These are phyloP conservation scores for Lentinula novae-zelandiae DNA, from an alignment of 1,284 basidiomycete genomes.

Conservation along the genomic window DNA sequence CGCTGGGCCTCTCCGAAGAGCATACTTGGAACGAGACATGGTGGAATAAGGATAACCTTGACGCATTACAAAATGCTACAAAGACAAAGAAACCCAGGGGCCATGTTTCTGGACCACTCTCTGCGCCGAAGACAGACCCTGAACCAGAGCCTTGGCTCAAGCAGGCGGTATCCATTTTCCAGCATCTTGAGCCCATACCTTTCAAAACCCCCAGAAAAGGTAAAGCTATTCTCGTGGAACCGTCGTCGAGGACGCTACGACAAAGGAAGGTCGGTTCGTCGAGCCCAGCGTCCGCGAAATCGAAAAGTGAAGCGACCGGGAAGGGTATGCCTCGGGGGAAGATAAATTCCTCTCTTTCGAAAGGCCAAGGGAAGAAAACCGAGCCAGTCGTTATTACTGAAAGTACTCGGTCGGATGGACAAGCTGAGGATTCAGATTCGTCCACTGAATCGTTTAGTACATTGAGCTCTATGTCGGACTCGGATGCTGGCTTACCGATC, in stretches of 20 bases:
- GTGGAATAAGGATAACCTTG: not conserved
- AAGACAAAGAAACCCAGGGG: conserved; percentile 1
- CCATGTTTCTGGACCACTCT: not conserved
- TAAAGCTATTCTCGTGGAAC: not conserved
- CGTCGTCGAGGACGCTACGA: not conserved
- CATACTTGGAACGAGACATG: not conserved
- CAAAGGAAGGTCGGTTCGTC: conserved; percentile 1
- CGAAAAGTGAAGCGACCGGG: not conserved
- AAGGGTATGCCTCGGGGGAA: not conserved
- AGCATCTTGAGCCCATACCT: conserved; percentile 1
- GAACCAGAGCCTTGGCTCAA: conserved; percentile 1
- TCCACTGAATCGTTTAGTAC: not conserved
- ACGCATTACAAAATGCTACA: not conserved
- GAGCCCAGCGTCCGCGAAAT: not conserved
- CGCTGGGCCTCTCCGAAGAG: conserved; percentile 37
- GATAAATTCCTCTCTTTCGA: not conserved
- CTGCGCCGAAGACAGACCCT: conserved; percentile 9
- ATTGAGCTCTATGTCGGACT: conserved; percentile 6
- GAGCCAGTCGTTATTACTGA: not conserved
- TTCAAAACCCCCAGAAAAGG: conserved; percentile 10
- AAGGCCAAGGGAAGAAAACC: not conserved
- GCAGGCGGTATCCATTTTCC: not conserved
- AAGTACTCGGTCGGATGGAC: not conserved
- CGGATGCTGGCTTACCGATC: conserved; percentile 16
- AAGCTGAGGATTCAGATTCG: not conserved